These are phyloP conservation scores for Cyberlindnera petersonii DNA, from an alignment of 805 yeast genomes.

Conservation along the genomic window DNA sequence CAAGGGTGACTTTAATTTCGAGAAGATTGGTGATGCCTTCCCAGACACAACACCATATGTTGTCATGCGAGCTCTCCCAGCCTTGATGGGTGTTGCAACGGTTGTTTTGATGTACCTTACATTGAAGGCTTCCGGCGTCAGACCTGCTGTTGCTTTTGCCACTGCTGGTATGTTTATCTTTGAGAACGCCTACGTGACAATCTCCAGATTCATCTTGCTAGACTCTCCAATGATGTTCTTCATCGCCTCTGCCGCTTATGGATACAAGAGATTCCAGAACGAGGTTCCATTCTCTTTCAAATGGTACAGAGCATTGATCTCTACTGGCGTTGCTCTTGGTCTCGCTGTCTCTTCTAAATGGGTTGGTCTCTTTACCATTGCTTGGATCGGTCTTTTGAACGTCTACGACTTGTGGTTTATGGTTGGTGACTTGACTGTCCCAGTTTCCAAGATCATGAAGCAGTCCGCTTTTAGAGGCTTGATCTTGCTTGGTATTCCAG, in stretches of 20 bases:
- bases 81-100: constrained; percentile 64
- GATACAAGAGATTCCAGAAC: constrained; percentile 62
- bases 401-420: constrained; percentile 63
- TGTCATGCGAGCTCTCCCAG: constrained; percentile 67
- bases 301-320: constrained; percentile 57
- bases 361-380: constrained; percentile 80
- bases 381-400: constrained; percentile 69
- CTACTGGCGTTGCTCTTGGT: constrained; percentile 70
- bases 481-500: constrained; percentile 56
- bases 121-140: constrained; percentile 68
- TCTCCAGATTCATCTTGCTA: constrained; percentile 68
- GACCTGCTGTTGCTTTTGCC: constrained; percentile 55
- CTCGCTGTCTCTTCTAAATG: constrained; percentile 73
- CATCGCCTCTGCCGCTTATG: constrained; percentile 66
- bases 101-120: constrained; percentile 64
- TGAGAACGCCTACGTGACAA: constrained; percentile 67
- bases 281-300: constrained; percentile 54
- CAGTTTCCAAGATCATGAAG: constrained; percentile 39
- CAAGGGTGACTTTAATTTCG: constrained; percentile 65
- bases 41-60: constrained; percentile 59
- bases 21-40: constrained; percentile 58
- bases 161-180: constrained; percentile 53
- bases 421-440: constrained; percentile 62
- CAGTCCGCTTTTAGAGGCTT: constrained; percentile 51
- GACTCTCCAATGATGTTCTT: constrained; percentile 77